A percentile compares a stretch with the other conserved stretches of the same genome.
These are phyloP conservation scores for Microsporum canis DNA, from an alignment of 2,329 filamentous ascomycete genomes.

Conservation along the genomic window DNA sequence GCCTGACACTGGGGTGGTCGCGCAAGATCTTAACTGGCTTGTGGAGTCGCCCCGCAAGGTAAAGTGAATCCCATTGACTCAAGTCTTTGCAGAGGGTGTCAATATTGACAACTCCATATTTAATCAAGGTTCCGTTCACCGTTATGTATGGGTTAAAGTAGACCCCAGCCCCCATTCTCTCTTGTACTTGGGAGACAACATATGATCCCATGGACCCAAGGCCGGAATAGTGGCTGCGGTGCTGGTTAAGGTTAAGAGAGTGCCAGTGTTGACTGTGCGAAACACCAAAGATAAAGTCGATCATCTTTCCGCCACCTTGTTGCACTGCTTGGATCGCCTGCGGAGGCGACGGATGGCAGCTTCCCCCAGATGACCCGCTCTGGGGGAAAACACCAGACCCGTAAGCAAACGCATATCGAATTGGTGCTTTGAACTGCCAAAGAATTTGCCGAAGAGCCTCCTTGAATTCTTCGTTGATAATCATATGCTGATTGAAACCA, in stretches of 20 bases:
- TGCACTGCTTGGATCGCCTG: conserved; percentile 73
- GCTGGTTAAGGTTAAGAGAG: conserved; percentile 62
- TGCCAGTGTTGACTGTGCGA: conserved; percentile 95
- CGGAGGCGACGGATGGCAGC: conserved; percentile 69
- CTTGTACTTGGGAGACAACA: conserved; percentile 73
- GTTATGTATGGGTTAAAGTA: conserved; percentile 97
- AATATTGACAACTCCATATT: conserved; percentile 94
- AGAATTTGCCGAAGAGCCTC: conserved; percentile 76
- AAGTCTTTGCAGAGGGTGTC: conserved; percentile 80
- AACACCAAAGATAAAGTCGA: conserved; percentile 96
- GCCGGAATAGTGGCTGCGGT: conserved; percentile 84
- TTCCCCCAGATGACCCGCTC: conserved; percentile 34
- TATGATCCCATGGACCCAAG: conserved; percentile 75
- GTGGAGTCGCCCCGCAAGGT: conserved; percentile 89
- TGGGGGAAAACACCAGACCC: conserved; percentile 95
- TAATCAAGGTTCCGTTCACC: conserved; percentile 90
- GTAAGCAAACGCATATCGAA: conserved; percentile 94
- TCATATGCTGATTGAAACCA: conserved; percentile 90
- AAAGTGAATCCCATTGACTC: conserved; percentile 83
- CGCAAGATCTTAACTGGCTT: conserved; percentile 97
- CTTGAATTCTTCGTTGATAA: conserved; percentile 92
- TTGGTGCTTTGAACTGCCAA: conserved; percentile 84
- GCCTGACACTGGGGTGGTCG: conserved; percentile 80
- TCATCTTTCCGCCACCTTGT: conserved; percentile 83
- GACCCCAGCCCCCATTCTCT: conserved; percentile 79